These are phyloP conservation scores for Mollisia scopiformis DNA, from an alignment of 2,329 filamentous ascomycete genomes.

Conservation along the genomic window DNA sequence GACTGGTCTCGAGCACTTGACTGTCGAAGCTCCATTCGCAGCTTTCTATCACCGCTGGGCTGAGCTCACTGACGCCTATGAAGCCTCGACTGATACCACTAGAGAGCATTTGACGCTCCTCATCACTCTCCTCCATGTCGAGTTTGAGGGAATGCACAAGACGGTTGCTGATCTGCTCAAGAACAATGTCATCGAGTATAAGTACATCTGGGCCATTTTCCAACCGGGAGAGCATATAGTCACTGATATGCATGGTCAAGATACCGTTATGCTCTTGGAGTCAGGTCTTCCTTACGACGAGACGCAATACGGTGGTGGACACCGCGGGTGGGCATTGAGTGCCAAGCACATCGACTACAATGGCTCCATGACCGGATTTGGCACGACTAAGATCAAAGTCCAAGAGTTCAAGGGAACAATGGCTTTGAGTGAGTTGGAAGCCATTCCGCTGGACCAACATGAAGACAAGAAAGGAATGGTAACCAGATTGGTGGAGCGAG, in stretches of 20 bases:
- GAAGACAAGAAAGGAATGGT: slow-evolving; percentile 40
- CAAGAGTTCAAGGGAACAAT: slow-evolving; percentile 45
- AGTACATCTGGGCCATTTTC: slow-evolving; percentile 44
- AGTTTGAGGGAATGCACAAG: slow-evolving; percentile 26
- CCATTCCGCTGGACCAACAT: slow-evolving; percentile 48
- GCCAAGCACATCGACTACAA: slow-evolving; percentile 10
- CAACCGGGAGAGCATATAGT: slow-evolving; percentile 21
- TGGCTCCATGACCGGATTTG: slow-evolving; percentile 8
- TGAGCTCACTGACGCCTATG: slow-evolving; percentile 28
- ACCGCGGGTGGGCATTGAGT: slow-evolving; percentile 1
- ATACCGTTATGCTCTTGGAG: slow-evolving; percentile 5
- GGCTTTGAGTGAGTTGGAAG: slow-evolving; percentile 45
- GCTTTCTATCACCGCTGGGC: slow-evolving; percentile 41
- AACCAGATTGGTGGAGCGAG: slow-evolving; percentile 40
- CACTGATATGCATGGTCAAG: slow-evolving; percentile 18
- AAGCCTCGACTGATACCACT: slow-evolving; percentile 26
- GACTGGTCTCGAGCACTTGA: slow-evolving; percentile 35
- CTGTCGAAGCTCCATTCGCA: slow-evolving; percentile 38
- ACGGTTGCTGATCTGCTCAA: slow-evolving; percentile 35
- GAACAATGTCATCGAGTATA: slow-evolving; percentile 44
- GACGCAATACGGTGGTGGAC: not conserved
- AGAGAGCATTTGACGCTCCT: slow-evolving; percentile 37
- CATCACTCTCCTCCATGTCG: slow-evolving; percentile 35
- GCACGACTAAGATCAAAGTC: slow-evolving; percentile 5
- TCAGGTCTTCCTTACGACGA: slow-evolving; percentile 6